These are phyloP conservation scores for Sphenostylis stenocarpa DNA, from an alignment of 306 rosid species.

Conservation along the genomic window DNA sequence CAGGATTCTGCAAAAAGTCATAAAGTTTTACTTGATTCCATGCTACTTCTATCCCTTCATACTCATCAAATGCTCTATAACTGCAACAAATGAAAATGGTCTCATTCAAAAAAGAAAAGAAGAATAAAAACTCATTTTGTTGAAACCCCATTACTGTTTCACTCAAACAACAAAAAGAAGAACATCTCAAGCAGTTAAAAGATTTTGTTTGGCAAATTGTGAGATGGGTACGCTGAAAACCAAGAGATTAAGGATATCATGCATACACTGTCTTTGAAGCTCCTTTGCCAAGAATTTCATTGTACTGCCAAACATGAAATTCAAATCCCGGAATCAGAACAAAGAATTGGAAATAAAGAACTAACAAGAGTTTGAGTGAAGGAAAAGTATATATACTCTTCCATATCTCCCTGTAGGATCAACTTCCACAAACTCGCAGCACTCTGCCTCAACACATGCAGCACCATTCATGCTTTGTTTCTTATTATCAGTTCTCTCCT, in stretches of 20 bases:
- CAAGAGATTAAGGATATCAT: slow-evolving; percentile 23
- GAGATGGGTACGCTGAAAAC: slow-evolving; percentile 5
- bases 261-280: slow-evolving; percentile 93
- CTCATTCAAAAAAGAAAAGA: slow-evolving; percentile 6
- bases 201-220: slow-evolving; percentile 13
- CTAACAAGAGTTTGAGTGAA: background rate
- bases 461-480: slow-evolving; percentile 63
- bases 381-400: slow-evolving; percentile 56
- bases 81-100: slow-evolving; percentile 48
- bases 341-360: slow-evolving; percentile 21
- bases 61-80: slow-evolving; percentile 91
- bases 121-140: background rate
- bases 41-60: slow-evolving; percentile 96
- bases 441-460: slow-evolving; percentile 46
- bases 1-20: slow-evolving; percentile 75
- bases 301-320: slow-evolving; percentile 59
- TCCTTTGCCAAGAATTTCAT: slow-evolving; percentile 97
- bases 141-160: slow-evolving; percentile 19
- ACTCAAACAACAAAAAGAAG: slow-evolving; percentile 18
- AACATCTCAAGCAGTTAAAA: slow-evolving; percentile 1
- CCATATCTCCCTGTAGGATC: slow-evolving; percentile 99
- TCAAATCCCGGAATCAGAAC: slow-evolving; percentile 36
- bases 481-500: slow-evolving; percentile 21
- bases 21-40: slow-evolving; percentile 96
- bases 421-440: slow-evolving; percentile 80